A percentile compares a stretch with the other conserved stretches of the same genome.
These are phyloP conservation scores for Fusarium torulosum DNA, from an alignment of 2,329 filamentous ascomycete genomes.

Conservation along the genomic window DNA sequence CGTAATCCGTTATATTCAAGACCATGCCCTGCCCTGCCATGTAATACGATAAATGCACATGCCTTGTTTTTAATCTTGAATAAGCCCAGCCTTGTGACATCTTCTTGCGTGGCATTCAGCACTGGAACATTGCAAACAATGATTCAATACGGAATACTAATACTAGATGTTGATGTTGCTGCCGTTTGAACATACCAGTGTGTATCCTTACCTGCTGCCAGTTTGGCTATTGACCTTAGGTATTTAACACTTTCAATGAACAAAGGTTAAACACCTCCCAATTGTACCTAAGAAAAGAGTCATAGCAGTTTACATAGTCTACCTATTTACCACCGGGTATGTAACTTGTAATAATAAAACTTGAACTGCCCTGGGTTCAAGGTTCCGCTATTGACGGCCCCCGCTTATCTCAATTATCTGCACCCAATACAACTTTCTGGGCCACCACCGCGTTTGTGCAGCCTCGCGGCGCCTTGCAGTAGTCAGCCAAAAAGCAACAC, in stretches of 20 bases:
- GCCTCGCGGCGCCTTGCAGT: constrained; percentile 38
- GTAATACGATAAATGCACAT: constrained; percentile 22
- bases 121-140: constrained; percentile 7
- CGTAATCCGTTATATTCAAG: constrained; percentile 3
- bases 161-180: no score
- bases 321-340: background rate
- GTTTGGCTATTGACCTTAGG: no score
- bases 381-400: background rate
- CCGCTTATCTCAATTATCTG: constrained; percentile 15
- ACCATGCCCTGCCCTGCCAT: constrained; percentile 15
- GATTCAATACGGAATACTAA: background rate
- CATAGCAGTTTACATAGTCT: no score
- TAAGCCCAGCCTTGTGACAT: constrained; percentile 20
- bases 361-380: background rate
- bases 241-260: no score
- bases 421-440: constrained; percentile 18
- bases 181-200: no score
- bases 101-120: constrained; percentile 1
- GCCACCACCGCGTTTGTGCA: constrained; percentile 43
- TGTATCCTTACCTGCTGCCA: no score
- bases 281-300: no score
- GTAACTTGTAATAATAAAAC: background rate
- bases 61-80: constrained; percentile 2
- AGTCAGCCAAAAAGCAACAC: constrained; percentile 26
- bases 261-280: no score